Percentiles rank a stretch among this genome's conserved stretches.
These are phyloP conservation scores for Chrysanthemum lavandulifolium DNA, from an alignment of 129 eudicot species.

Conservation along the genomic window DNA sequence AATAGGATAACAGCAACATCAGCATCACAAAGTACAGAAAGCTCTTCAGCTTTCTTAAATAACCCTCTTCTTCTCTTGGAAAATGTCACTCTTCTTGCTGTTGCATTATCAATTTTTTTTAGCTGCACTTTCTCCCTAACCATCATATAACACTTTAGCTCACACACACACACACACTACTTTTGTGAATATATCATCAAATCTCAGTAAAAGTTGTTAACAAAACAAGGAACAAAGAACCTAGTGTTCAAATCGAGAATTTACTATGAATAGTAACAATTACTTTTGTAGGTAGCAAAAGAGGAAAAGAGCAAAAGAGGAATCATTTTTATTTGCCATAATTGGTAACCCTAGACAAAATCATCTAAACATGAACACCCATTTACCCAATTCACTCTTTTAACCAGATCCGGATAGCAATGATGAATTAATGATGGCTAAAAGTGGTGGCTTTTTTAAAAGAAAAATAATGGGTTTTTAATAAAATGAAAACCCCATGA, in stretches of 20 bases:
- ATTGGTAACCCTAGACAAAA: constrained; percentile 33
- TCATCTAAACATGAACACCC: constrained; percentile 20
- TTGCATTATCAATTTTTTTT: constrained; percentile 74
- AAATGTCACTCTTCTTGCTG: constrained; percentile 90
- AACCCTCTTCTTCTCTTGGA: constrained; percentile 91
- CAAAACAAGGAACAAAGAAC: constrained; percentile 26
- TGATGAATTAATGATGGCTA: constrained; percentile 21
- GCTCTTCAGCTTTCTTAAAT: constrained; percentile 94
- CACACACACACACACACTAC: background rate
- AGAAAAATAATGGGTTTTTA: constrained; percentile 12
- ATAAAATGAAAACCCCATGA: constrained; percentile 19
- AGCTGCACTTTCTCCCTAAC: constrained; percentile 75
- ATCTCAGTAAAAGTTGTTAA: constrained; percentile 21
- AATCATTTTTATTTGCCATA: constrained; percentile 47
- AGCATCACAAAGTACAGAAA: constrained; percentile 85
- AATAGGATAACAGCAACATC: constrained; percentile 78
- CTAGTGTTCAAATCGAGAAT: constrained; percentile 36
- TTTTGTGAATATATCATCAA: constrained; percentile 24
- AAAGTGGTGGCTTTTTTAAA: background rate
- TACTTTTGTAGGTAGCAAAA: constrained; percentile 20
- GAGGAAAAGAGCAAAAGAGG: constrained; percentile 25
- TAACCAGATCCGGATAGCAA: constrained; percentile 35
- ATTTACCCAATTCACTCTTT: constrained; percentile 32
- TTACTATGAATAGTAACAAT: constrained; percentile 33
- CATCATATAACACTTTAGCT: constrained; percentile 36